phyloP scores from a whole-genome alignment of 768 basidiomycete genomes.

The Mycena haematopus region DNA sequence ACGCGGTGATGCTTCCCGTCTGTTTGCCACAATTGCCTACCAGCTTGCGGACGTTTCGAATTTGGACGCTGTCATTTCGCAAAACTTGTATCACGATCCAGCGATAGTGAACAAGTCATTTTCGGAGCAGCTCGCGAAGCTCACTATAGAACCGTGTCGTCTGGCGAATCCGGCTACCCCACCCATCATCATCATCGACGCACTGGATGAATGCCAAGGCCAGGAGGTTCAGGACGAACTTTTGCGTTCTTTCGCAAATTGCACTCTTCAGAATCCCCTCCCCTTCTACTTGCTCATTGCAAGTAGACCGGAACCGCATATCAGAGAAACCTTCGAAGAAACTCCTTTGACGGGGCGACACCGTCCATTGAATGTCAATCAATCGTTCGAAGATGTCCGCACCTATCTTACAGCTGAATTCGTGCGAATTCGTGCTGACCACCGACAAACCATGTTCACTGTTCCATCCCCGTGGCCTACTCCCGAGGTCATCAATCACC shows the following conservation, averaged over 20 bases:
- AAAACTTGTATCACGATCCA: neutral
- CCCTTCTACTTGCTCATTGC: slow-evolving; percentile 34
- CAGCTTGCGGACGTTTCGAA: neutral
- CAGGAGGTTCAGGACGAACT: neutral
- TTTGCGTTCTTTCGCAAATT: slow-evolving; percentile 17
- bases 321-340: slow-evolving; percentile 23
- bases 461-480: slow-evolving; percentile 31
- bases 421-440: neutral
- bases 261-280: neutral
- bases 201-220: slow-evolving; percentile 29
- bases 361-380: neutral
- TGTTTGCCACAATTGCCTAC: neutral
- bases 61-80: neutral
- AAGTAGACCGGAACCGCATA: slow-evolving; percentile 36
- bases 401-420: slow-evolving; percentile 14
- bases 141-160: neutral
- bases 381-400: slow-evolving; percentile 29
- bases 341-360: neutral
- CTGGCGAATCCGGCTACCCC: too few relatives aligned
- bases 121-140: neutral
- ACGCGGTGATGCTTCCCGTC: neutral
- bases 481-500: slow-evolving; percentile 5
- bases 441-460: neutral
- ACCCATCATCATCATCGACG: neutral
- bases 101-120: neutral